Evolutionary conservation across 1,284 basidiomycete genomes (phyloP).

Genomic region (Sporisorium reilianum): DNA sequence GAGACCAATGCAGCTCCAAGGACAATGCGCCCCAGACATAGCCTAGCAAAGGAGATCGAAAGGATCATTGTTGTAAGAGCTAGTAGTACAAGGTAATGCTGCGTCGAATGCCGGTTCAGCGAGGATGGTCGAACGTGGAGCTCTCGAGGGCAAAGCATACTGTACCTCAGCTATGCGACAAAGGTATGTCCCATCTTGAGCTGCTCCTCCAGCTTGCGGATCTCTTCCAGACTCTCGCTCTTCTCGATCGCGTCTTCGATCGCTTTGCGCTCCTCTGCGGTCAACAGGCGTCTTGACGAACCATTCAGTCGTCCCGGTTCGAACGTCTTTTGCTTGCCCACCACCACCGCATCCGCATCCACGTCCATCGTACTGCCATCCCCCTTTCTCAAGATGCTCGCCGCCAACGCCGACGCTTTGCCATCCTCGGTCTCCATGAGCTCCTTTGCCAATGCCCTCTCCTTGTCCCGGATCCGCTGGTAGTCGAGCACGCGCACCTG

Average conservation of each 20-base stretch:
- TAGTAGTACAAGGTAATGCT: conserved; percentile 17
- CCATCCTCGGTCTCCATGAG: conserved; percentile 61
- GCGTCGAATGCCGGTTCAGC: too few relatives aligned
- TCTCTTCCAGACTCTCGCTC: conserved; percentile 83
- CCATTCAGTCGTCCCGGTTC: conserved; percentile 64
- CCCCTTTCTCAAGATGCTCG: conserved; percentile 75
- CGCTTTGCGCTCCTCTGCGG: conserved; percentile 88
- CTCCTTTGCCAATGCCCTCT: conserved; percentile 53
- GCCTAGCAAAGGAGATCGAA: background rate
- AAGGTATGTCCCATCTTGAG: conserved; percentile 61
- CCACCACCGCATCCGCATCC: conserved; percentile 70
- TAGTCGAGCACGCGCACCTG: conserved; percentile 93
- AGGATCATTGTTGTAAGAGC: background rate
- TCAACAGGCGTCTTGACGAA: conserved; percentile 80
- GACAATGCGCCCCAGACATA: background rate
- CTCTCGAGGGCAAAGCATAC: too few relatives aligned
- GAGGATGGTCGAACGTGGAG: too few relatives aligned
- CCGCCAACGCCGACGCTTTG: conserved; percentile 53
- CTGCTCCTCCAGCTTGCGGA: conserved; percentile 62
- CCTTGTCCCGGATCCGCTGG: conserved; percentile 90
- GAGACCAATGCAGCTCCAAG: too few relatives aligned
- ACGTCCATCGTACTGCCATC: conserved; percentile 74
- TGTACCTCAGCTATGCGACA: background rate
- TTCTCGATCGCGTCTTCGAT: conserved; percentile 90
- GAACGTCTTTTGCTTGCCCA: conserved; percentile 73